Base-by-base conservation (phyloP, 2,329 filamentous ascomycete species). In the Sclerotinia glacialis region DNA sequence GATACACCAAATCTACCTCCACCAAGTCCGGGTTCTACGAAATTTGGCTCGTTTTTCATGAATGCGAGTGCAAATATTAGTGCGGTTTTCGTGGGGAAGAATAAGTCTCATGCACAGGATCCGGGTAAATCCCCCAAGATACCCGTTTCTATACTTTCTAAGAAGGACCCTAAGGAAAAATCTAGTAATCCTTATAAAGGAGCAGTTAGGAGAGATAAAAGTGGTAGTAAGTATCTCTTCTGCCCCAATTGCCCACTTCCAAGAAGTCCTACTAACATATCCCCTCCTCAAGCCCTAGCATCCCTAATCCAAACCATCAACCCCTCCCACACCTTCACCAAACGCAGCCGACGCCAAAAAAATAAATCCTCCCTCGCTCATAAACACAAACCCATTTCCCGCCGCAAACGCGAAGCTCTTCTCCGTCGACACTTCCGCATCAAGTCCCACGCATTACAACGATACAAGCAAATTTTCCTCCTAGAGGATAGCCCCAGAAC, bases 1-100 rank as follows among this genome's bases (percentile, higher is more conserved):
- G 21, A 60, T 37, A 46, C 21, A 60, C 16, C 28, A 9, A 23
- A 37, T 26, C 18, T 21, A 37, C 7, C 28, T 21, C 21, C 44
- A 6, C 9, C 2, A 18, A 11, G 21, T 18, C 28, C 42, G 2
- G 46, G 44, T 16, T 49, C 56, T 60, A n/a, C 21, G 5, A 60
- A 49, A 16, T 2, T 60, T 2, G 44, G 56, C 6, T 47, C 44
- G 12, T 46, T 60, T 2, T 60, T 60, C n/a, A 47, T 37, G 44
- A 47, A 60, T 26, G 56, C 56, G 12, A 28, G 56, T 37, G 42
- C 56, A 14, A 60, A 60, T 37, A 60, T 60, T 26, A 49, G 56
- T 60, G 56, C 56, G 1, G 47, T 49, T 47, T 60, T 60, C 23
- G 56, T 60, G 5, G 56, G 56, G 9, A 60, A 60, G 28, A 26